phyloP scores from a whole-genome alignment of 73 alveolate genomes.

The Durusdinium trenchii region DNA sequence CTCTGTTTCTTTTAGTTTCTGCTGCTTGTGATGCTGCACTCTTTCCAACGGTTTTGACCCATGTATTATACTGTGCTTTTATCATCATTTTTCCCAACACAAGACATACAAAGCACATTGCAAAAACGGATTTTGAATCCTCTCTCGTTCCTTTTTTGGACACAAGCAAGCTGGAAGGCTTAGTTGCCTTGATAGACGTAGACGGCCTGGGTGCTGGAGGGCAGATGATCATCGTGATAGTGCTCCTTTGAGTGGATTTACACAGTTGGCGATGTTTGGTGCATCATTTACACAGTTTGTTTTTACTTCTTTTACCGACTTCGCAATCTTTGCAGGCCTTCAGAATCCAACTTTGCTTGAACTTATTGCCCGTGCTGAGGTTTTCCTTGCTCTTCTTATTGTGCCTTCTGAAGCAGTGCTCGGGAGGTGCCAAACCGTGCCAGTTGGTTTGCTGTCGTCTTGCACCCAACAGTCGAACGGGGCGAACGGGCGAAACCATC shows the following conservation, averaged over 20 bases:
- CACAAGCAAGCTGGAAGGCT: background rate
- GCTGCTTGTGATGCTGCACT: no score
- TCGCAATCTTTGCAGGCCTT: background rate
- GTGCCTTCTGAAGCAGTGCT: constrained; percentile 58
- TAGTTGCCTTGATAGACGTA: background rate
- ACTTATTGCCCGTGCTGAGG: background rate
- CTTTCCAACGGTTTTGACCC: no score
- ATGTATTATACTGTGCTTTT: no score
- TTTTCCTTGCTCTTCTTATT: constrained; percentile 31
- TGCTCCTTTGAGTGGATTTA: background rate
- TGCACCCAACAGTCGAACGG: background rate
- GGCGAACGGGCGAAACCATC: background rate
- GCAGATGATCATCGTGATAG: background rate
- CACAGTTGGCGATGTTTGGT: background rate
- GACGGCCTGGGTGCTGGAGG: constrained; percentile 40
- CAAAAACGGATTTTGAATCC: no score
- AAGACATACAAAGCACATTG: no score
- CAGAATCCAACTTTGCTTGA: background rate
- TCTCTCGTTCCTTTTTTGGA: no score
- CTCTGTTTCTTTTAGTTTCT: no score
- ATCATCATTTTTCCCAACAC: no score
- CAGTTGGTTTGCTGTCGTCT: background rate
- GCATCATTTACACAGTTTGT: background rate
- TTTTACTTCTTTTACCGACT: no score
- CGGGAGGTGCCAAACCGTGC: background rate